A percentile compares a stretch with the other conserved stretches of the same genome.
phyloP scores from a whole-genome alignment of 768 basidiomycete species.

The Xerocomus spinulosus region DNA sequence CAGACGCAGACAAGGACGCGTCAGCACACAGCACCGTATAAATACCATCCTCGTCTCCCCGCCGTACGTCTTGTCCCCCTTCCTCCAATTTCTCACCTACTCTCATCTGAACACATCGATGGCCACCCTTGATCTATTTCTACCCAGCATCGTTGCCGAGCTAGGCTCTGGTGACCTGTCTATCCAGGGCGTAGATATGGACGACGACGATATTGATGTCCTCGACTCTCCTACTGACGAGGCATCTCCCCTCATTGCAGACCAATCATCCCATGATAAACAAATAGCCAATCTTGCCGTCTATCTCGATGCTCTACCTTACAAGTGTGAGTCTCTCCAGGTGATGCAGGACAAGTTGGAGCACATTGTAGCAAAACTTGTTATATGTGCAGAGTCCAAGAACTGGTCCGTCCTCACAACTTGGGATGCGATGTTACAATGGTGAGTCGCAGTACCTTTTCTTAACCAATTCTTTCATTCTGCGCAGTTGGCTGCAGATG shows the following conservation, averaged over 20 bases:
- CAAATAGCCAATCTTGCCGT: constrained; percentile 58
- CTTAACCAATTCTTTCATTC: constrained; percentile 3
- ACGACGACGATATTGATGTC: constrained; percentile 51
- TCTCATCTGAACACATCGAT: constrained; percentile 22
- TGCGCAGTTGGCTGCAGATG: constrained; percentile 70
- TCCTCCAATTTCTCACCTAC: constrained; percentile 10
- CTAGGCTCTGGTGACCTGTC: constrained; percentile 21
- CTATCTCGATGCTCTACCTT: constrained; percentile 67
- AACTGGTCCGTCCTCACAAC: constrained; percentile 70
- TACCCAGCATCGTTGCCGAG: constrained; percentile 25
- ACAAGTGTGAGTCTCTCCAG: constrained; percentile 64
- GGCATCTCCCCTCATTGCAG: constrained; percentile 10
- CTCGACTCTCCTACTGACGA: constrained; percentile 40
- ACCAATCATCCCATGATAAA: constrained; percentile 47
- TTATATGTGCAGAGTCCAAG: constrained; percentile 65
- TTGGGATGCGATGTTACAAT: constrained; percentile 80
- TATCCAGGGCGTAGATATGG: constrained; percentile 39
- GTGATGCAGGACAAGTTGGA: constrained; percentile 71
- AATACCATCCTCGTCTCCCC: constrained; percentile 1
- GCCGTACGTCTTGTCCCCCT: constrained; percentile 26
- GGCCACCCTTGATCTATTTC: constrained; percentile 17
- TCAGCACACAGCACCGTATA: constrained; percentile 22
- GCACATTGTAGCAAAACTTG: constrained; percentile 62
- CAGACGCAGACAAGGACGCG: constrained; percentile 23
- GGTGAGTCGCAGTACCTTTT: constrained; percentile 39